Percentiles rank a stretch among this genome's conserved stretches.
phyloP scores from a whole-genome alignment of 2,329 filamentous ascomycete genomes.

The Xylogone sp. region DNA sequence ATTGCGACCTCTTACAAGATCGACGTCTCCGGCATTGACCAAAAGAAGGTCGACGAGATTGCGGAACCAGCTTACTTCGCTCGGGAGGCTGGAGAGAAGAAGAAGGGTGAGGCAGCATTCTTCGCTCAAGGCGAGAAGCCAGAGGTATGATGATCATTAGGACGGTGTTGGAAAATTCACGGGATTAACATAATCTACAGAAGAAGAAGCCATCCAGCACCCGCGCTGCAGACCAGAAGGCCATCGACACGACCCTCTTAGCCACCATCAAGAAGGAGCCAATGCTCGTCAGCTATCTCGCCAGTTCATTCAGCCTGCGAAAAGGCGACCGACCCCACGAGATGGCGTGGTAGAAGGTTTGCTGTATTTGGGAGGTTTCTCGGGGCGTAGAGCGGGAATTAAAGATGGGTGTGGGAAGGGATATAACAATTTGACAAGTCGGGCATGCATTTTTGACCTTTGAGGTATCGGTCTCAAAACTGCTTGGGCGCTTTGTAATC shows the following conservation, averaged over 20 bases:
- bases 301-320: conserved; percentile 94
- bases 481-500: conserved; percentile 32
- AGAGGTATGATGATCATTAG: conserved; percentile 61
- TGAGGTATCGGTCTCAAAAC: conserved; percentile 56
- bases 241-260: conserved; percentile 93
- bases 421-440: conserved; percentile 54
- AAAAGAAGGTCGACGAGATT: conserved; percentile 82
- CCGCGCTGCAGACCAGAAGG: conserved; percentile 96
- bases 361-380: conserved; percentile 13
- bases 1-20: conserved; percentile 86
- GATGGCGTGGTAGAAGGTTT: conserved; percentile 87
- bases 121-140: conserved; percentile 99
- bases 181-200: conserved; percentile 45
- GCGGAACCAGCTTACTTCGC: conserved; percentile 85
- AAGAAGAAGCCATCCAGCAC: conserved; percentile 95
- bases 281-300: conserved; percentile 89
- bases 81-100: conserved; percentile 90
- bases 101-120: conserved; percentile 97
- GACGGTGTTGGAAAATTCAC: conserved; percentile 1
- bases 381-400: conserved; percentile 36
- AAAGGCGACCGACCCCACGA: conserved; percentile 99
- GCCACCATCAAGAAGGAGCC: conserved; percentile 98
- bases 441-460: conserved; percentile 61
- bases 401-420: conserved; percentile 42
- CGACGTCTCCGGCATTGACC: conserved; percentile 79